These are phyloP conservation scores for Schwanniomyces occidentalis DNA, from an alignment of 805 yeast species.

Conservation along the genomic window DNA sequence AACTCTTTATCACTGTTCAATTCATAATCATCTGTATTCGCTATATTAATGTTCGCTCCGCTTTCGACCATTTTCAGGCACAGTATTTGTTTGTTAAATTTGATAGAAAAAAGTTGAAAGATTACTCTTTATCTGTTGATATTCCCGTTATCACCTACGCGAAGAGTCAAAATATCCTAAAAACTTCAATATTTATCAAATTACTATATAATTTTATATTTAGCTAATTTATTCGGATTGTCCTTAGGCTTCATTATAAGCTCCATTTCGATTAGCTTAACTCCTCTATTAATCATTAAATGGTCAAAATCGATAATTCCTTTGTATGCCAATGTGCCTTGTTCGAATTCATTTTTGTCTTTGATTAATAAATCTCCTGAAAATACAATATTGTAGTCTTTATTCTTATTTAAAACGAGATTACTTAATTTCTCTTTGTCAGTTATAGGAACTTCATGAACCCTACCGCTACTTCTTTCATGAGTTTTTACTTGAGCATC, in stretches of 20 bases:
- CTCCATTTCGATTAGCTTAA: slow-evolving; percentile 24
- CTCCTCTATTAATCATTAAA: slow-evolving; percentile 30
- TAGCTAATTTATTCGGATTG: slow-evolving; percentile 8
- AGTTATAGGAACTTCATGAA: slow-evolving; percentile 22
- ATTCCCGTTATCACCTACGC: background rate
- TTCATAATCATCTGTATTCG: no score
- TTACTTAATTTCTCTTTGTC: slow-evolving; percentile 3
- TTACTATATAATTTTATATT: slow-evolving; percentile 10
- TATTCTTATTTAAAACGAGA: slow-evolving; percentile 11
- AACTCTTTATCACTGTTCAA: no score
- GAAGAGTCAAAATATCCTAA: no score
- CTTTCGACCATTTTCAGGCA: no score
- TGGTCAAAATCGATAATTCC: slow-evolving; percentile 35
- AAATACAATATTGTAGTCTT: slow-evolving; percentile 25
- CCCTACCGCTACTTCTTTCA: slow-evolving; percentile 24
- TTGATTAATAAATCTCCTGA: slow-evolving; percentile 22
- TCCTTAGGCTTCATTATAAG: slow-evolving; percentile 10
- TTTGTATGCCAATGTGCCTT: slow-evolving; percentile 21
- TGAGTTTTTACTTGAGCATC: slow-evolving; percentile 24
- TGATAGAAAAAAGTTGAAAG: background rate
- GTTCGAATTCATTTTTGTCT: slow-evolving; percentile 16
- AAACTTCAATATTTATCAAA: background rate
- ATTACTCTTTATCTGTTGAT: background rate
- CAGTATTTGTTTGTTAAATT: no score
- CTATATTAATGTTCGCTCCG: no score